Evolutionary conservation across 345 rosid species (phyloP), one percentile per base, ranked within the genome.

Genomic region (Syzygium aromaticum): DNA sequence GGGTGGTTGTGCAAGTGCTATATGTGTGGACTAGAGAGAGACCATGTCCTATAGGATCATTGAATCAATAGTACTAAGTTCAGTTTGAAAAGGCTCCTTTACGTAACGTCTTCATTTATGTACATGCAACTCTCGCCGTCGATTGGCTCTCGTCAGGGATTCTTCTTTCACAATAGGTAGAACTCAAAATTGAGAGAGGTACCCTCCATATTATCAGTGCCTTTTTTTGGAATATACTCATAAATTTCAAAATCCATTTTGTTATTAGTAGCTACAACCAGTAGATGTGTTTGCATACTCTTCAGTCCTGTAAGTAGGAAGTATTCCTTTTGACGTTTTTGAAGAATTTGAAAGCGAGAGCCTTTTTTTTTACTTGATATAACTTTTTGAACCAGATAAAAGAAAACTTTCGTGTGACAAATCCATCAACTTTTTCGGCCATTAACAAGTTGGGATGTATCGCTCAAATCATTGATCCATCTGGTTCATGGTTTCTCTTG

Each of bases 61-160:
- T 40, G 0, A 57, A 25, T 59, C 64, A 59, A 27, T 59, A 27
- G 64, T 6, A 59, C 25, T 11, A 59, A 59, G 10, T 11, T n/a
- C 64, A 27, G 27, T 59, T 59, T 59, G 28, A 59, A 59, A 6
- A 59, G 64, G 64, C 64, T 59, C 7, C 0, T 25, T 11, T 5
- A 14, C 15, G 1, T 5, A 59, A 25, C 27, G 43, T 14, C 30
- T 25, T 59, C 1, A 0, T 59, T 59, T 59, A 2, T 0, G 0
- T 11, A 59, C 12, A 0, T 13, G 30, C 30, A 25, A 11, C 30
- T 59, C 64, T 59, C 64, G 11, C 7, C 11, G 6, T 16, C 28
- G 25, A 25, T 59, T 59, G 7, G 64, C 28, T 59, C 64, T 11
- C 16, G 10, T 59, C 7, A 11, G 11, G 64, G 16, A 14, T 59